Base-by-base conservation (phyloP, 2,329 filamentous ascomycete species). In the Ascochyta viciae-villosae region DNA sequence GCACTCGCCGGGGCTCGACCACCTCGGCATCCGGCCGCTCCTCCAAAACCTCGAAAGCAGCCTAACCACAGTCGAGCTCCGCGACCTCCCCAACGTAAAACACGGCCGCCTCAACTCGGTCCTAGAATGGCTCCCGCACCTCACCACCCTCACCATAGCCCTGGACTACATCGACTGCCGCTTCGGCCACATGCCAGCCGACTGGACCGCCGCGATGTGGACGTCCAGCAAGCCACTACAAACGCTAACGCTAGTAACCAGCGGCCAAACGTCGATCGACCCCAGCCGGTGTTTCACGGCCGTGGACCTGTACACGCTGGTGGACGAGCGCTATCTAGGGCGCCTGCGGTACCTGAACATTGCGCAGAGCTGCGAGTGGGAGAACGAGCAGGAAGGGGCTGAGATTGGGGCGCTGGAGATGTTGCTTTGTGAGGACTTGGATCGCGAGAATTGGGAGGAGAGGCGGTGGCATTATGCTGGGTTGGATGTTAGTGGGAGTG, bases 141-240 rank as follows among this genome's bases (percentile, higher is more conserved):
- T 82, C 2, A 65, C 65, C 2, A 57, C 60, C 22, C 74, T 83
- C 1, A 77, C 74, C 58, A 69, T 82, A 40, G 76, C 78, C 22
- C 70, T 80, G 9, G 80, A 82, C 57, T 82, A 81, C 66, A 77
- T 82, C 47, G 66, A 77, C 72, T 62, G 69, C 8, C 58, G 77
- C 38, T 79, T 81, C 60, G 77, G 63, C 4, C 43, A 62, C 26
- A 61, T 66, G 57, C 70, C 70, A 0, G 3, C 23, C 0, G 57
- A 57, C 19, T 73, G 65, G 46, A 34, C 46, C 0, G 39, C 63
- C 0, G 23, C 26, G 0, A 53, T 49, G 16, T 73, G 68, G 70
- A 16, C 10, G 13, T 31, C 22, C 7, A 48, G 62, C 4, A 54
- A 71, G 23, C 71, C 76, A 1, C 64, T 81, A 2, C 67, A 74